phyloP scores from a whole-genome alignment of 495 filamentous ascomycete species.

The Podospora bellae-mahoneyi region DNA sequence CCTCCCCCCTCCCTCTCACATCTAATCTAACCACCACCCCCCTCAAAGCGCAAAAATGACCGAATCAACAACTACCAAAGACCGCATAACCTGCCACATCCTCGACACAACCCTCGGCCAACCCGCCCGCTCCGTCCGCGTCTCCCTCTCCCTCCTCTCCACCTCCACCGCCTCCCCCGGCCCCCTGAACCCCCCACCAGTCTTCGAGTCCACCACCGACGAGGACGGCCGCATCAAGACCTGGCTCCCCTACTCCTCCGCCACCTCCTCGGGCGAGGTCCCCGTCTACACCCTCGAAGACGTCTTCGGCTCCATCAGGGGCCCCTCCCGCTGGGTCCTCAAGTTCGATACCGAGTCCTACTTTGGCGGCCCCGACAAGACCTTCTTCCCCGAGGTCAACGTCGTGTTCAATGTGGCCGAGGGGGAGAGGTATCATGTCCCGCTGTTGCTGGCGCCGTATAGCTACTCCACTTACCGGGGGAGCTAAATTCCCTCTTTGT shows the following conservation, averaged over 20 bases:
- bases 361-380: slow-evolving; percentile 67
- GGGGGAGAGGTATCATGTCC: slow-evolving; percentile 86
- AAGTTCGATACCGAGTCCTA: slow-evolving; percentile 75
- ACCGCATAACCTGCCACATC: slow-evolving; percentile 61
- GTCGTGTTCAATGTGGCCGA: slow-evolving; percentile 74
- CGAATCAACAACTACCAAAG: slow-evolving; percentile 27
- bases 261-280: slow-evolving; percentile 45
- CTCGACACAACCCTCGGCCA: slow-evolving; percentile 57
- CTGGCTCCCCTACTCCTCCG: slow-evolving; percentile 61
- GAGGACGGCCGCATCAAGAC: slow-evolving; percentile 78
- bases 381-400: slow-evolving; percentile 90
- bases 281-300: slow-evolving; percentile 51
- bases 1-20: neutral
- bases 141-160: slow-evolving; percentile 67
- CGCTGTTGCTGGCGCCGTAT: slow-evolving; percentile 82
- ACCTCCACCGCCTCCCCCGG: slow-evolving; percentile 51
- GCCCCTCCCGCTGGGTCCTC: slow-evolving; percentile 59
- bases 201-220: slow-evolving; percentile 66
- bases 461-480: slow-evolving; percentile 94
- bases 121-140: slow-evolving; percentile 74
- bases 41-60: neutral
- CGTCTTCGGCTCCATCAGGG: slow-evolving; percentile 41
- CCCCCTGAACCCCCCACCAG: slow-evolving; percentile 28
- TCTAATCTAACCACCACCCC: neutral
- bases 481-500: slow-evolving; percentile 35